A percentile compares a stretch with the other conserved stretches of the same genome.
These are phyloP conservation scores for Phylloporus sp. DNA, from an alignment of 768 basidiomycete species.

Conservation along the genomic window DNA sequence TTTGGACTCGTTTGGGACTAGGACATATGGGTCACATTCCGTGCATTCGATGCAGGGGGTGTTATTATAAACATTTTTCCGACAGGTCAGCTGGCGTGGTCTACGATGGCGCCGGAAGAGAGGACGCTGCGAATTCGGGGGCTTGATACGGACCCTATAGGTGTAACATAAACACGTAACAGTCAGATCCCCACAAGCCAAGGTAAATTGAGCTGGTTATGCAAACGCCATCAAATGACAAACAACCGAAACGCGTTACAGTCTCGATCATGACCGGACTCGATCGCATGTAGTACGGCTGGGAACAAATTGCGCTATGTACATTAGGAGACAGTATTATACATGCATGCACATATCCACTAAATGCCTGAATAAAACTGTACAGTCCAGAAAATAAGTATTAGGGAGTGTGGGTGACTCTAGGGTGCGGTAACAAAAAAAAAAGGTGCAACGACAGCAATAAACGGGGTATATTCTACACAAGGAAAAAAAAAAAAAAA, in stretches of 20 bases:
- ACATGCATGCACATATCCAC: conserved; percentile 39
- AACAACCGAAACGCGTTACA: conserved; percentile 12
- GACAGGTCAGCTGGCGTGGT: conserved; percentile 2
- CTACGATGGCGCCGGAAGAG: conserved; percentile 11
- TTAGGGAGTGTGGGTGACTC: conserved; percentile 32
- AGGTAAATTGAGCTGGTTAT: conserved; percentile 30
- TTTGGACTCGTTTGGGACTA: conserved; percentile 6
- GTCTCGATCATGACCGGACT: conserved; percentile 8
- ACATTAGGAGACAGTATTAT: conserved; percentile 34
- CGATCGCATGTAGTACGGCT: not conserved
- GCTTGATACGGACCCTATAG: not conserved
- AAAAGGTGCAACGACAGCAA: conserved; percentile 28
- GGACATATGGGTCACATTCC: conserved; percentile 10
- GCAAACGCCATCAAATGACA: conserved; percentile 32
- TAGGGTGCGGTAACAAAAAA: conserved; percentile 17
- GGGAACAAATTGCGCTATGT: conserved; percentile 23
- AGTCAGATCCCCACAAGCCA: conserved; percentile 25
- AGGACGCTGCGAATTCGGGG: conserved; percentile 12
- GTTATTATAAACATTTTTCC: conserved; percentile 10
- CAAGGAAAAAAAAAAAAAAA: not conserved
- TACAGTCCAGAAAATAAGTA: conserved; percentile 33
- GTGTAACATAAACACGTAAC: conserved; percentile 24
- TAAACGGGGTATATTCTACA: conserved; percentile 37
- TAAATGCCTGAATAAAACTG: conserved; percentile 34
- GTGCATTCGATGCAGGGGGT: not conserved